Conservation (phyloP, 2,329 filamentous ascomycete genomes). For the Pseudogymnoascus sp. region DNA sequence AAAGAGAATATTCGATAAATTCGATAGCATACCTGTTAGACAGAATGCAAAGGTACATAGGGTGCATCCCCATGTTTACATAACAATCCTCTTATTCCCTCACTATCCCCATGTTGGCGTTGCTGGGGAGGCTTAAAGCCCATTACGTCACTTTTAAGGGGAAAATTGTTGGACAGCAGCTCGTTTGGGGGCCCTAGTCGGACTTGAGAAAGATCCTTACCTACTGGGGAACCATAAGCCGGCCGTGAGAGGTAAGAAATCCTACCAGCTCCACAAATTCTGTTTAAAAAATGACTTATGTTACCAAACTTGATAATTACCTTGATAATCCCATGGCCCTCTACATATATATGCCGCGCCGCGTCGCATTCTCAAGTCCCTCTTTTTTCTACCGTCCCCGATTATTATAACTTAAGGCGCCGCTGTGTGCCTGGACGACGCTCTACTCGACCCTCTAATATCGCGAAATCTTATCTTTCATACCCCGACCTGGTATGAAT, state of each 20-base stretch:
- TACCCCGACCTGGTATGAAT: background rate
- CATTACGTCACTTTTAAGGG: background rate
- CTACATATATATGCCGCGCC: background rate
- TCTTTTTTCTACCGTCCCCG: background rate
- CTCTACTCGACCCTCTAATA: background rate
- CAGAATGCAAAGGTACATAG: background rate
- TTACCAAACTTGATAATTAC: background rate
- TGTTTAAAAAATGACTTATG: background rate
- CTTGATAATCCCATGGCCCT: background rate
- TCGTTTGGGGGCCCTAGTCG: background rate
- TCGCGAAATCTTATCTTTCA: background rate
- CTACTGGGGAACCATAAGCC: conserved; percentile 4
- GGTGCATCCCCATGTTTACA: background rate
- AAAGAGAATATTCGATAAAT: background rate
- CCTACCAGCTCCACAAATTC: background rate
- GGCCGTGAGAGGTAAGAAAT: background rate
- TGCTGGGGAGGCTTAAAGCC: background rate
- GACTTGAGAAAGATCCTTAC: background rate
- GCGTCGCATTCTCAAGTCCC: background rate
- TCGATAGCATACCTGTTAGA: background rate
- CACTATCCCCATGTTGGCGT: background rate
- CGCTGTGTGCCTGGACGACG: background rate
- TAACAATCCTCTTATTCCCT: background rate
- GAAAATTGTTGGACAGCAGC: background rate
- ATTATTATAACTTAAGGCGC: background rate